Conservation (phyloP, 2,329 filamentous ascomycete species). For the Lecanicillium sp. region DNA sequence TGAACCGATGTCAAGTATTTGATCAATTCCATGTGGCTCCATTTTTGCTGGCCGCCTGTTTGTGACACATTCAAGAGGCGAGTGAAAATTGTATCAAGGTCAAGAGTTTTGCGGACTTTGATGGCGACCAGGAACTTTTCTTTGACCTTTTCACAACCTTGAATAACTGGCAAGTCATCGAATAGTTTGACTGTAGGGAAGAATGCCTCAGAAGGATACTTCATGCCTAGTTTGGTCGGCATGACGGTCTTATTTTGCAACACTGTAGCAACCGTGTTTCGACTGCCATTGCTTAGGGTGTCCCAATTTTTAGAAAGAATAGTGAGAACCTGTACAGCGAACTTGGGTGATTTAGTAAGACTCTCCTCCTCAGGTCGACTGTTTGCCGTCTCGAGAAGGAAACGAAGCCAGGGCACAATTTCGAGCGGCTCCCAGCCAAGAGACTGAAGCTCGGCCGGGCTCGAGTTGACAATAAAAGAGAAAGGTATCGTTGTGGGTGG, state of each 20-base stretch:
- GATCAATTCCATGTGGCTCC: constrained; percentile 92
- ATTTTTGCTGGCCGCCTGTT: constrained; percentile 54
- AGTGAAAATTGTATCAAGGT: constrained; percentile 88
- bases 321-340: constrained; percentile 70
- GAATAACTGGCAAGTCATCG: constrained; percentile 81
- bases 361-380: constrained; percentile 58
- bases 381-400: constrained; percentile 63
- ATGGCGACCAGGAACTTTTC: constrained; percentile 81
- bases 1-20: constrained; percentile 88
- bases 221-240: constrained; percentile 89
- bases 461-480: constrained; percentile 68
- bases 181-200: constrained; percentile 93
- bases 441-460: constrained; percentile 62
- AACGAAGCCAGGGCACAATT: constrained; percentile 78
- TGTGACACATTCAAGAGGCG: constrained; percentile 63
- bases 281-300: constrained; percentile 59
- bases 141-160: constrained; percentile 71
- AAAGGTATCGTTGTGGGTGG: constrained; percentile 80
- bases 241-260: constrained; percentile 68
- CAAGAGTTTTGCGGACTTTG: constrained; percentile 91
- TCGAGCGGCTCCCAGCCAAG: constrained; percentile 84
- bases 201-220: constrained; percentile 76
- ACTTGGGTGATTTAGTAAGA: constrained; percentile 64
- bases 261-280: constrained; percentile 56
- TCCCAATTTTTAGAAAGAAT: constrained; percentile 91